Conservation (phyloP, 495 filamentous ascomycete species). For the Staphylotrichum longicolle region DNA sequence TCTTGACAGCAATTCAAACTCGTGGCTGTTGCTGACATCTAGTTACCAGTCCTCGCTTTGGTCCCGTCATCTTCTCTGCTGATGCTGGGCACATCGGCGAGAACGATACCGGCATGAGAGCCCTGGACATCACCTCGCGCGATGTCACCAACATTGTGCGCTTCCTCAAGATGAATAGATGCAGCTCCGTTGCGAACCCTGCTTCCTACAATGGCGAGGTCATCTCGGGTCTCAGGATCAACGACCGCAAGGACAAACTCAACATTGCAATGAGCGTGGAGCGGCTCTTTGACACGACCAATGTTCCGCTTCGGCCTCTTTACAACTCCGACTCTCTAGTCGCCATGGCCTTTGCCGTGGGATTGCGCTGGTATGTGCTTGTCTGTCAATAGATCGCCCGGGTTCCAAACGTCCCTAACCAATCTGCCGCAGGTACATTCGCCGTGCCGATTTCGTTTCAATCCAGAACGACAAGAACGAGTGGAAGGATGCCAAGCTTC, state of each 20-base stretch:
- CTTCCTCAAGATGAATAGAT: background rate
- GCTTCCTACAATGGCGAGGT: background rate
- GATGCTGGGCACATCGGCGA: background rate
- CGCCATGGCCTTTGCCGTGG: constrained; percentile 8
- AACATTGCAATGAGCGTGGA: constrained; percentile 7
- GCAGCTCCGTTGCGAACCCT: background rate
- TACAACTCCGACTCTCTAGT: background rate
- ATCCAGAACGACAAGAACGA: background rate
- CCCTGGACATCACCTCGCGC: constrained; percentile 11
- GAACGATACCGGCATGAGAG: too few relatives aligned
- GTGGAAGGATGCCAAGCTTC: background rate
- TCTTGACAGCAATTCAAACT: too few relatives aligned
- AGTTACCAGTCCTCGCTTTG: background rate
- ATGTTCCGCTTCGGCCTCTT: background rate
- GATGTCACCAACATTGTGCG: constrained; percentile 12
- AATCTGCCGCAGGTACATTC: constrained; percentile 11
- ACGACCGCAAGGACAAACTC: background rate
- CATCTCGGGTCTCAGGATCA: constrained; percentile 13
- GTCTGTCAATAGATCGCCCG: too few relatives aligned
- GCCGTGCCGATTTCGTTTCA: background rate
- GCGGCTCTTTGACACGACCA: background rate
- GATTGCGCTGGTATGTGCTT: constrained; percentile 13
- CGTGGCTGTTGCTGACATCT: background rate
- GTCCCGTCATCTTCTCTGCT: constrained; percentile 7
- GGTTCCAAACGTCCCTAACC: too few relatives aligned